Percentiles rank a stretch among this genome's conserved stretches.
These are phyloP conservation scores for Plasmopara halstedii DNA, from an alignment of 352 stramenopile species.

Conservation along the genomic window DNA sequence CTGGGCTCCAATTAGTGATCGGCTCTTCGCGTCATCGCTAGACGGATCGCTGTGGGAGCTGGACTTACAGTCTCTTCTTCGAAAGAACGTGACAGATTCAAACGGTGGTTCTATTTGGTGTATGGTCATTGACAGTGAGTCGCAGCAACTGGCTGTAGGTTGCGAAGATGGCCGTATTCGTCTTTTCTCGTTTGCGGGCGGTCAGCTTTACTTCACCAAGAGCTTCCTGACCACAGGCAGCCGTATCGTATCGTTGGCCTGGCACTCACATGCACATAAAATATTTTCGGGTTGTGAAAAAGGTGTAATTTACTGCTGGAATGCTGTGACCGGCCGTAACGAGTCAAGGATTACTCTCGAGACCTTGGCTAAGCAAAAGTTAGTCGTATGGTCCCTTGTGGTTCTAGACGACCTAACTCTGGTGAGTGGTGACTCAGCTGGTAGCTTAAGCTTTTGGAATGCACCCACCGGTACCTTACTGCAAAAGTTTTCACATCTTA, in stretches of 20 bases:
- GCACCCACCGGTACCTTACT: conserved; percentile 85
- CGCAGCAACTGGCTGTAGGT: conserved; percentile 67
- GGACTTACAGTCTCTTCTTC: conserved; percentile 58
- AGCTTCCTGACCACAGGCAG: conserved; percentile 65
- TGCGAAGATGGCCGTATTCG: conserved; percentile 89
- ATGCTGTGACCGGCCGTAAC: conserved; percentile 66
- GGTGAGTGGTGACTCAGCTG: conserved; percentile 89
- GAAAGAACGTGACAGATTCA: conserved; percentile 77
- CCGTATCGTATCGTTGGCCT: conserved; percentile 80
- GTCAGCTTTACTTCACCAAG: conserved; percentile 79
- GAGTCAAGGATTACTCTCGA: conserved; percentile 80
- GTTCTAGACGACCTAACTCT: conserved; percentile 89
- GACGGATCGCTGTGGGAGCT: conserved; percentile 78
- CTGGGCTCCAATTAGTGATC: conserved; percentile 32
- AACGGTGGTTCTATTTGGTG: conserved; percentile 87
- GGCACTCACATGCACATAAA: conserved; percentile 57
- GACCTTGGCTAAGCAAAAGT: conserved; percentile 64
- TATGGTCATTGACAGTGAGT: conserved; percentile 60
- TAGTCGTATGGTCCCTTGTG: conserved; percentile 85
- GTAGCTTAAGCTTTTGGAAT: conserved; percentile 92
- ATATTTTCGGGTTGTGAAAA: conserved; percentile 84
- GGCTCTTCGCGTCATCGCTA: conserved; percentile 63
- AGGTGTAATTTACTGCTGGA: conserved; percentile 85
- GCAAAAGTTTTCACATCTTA: conserved; percentile 89
- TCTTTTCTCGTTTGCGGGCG: conserved; percentile 72